Conservation (phyloP, 495 filamentous ascomycete species). For the Pyrenula aspistea region DNA sequence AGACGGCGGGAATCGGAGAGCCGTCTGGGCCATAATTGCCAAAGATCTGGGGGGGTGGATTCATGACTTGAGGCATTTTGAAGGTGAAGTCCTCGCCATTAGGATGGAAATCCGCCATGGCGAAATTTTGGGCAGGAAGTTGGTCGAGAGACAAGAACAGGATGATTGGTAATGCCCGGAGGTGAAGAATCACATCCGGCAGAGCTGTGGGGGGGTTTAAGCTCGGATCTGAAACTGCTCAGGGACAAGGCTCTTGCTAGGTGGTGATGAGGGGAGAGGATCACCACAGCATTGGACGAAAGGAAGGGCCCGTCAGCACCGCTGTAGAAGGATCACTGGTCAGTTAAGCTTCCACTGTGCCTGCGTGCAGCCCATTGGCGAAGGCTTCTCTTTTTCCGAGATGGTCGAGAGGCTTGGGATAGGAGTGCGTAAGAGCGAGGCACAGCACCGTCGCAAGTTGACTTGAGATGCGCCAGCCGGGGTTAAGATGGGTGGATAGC, state of each 20-base stretch:
- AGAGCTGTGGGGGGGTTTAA: not conserved
- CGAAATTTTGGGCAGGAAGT: not conserved
- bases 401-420: too few species aligned
- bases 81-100: constrained; percentile 12
- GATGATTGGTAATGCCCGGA: not conserved
- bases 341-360: too few species aligned
- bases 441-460: too few species aligned
- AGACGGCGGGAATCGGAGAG: constrained; percentile 43
- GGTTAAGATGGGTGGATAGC: too few species aligned
- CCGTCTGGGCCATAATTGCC: constrained; percentile 49
- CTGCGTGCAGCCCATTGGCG: too few species aligned
- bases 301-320: too few species aligned
- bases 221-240: not conserved
- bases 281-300: too few species aligned
- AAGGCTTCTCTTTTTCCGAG: too few species aligned
- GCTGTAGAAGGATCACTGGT: too few species aligned
- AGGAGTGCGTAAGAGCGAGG: too few species aligned
- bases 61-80: constrained; percentile 34
- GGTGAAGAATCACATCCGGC: not conserved
- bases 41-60: constrained; percentile 62
- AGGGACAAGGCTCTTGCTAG: not conserved
- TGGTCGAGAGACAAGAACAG: not conserved
- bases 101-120: not conserved
- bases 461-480: too few species aligned
- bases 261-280: not conserved